Percentiles rank a stretch among this genome's conserved stretches.
Conservation (phyloP, 306 rosid genomes). For the Bauhinia variegata region DNA sequence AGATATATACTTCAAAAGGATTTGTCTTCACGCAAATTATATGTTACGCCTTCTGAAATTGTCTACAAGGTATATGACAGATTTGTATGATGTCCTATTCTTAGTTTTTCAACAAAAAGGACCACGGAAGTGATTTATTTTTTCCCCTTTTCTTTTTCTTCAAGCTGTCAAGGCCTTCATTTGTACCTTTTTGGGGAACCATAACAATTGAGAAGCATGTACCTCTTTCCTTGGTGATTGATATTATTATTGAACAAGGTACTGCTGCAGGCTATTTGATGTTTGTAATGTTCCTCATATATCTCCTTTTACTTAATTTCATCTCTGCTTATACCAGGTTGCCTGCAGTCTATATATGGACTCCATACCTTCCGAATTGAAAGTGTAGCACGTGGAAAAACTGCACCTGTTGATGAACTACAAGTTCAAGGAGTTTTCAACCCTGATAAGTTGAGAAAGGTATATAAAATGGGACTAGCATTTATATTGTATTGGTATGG, state of each 20-base stretch:
- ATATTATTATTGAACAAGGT: slow-evolving; percentile 93
- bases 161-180: slow-evolving; percentile 92
- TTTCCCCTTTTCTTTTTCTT: slow-evolving; percentile 12
- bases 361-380: slow-evolving; percentile 85
- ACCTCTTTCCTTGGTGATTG: slow-evolving; percentile 81
- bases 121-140: slow-evolving; percentile 2
- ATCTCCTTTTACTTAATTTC: slow-evolving; percentile 13
- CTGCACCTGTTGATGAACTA: slow-evolving; percentile 83
- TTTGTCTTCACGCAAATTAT: slow-evolving; percentile 70
- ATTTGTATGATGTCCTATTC: slow-evolving; percentile 1
- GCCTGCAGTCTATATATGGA: slow-evolving; percentile 82
- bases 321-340: slow-evolving; percentile 56
- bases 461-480: slow-evolving; percentile 16
- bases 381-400: slow-evolving; percentile 80
- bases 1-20: slow-evolving; percentile 81
- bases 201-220: slow-evolving; percentile 66
- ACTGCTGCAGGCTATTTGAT: slow-evolving; percentile 23
- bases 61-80: slow-evolving; percentile 68
- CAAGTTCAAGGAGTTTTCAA: slow-evolving; percentile 87
- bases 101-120: slow-evolving; percentile 10
- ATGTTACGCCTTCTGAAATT: slow-evolving; percentile 74
- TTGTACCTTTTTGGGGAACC: slow-evolving; percentile 74
- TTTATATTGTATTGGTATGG: slow-evolving; percentile 6
- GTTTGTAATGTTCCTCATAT: background rate
- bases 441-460: slow-evolving; percentile 81